Percentiles rank a stretch among this genome's conserved stretches.
Conservation (phyloP, 2,329 filamentous ascomycete species). For the Erysiphe neolycopersici region DNA sequence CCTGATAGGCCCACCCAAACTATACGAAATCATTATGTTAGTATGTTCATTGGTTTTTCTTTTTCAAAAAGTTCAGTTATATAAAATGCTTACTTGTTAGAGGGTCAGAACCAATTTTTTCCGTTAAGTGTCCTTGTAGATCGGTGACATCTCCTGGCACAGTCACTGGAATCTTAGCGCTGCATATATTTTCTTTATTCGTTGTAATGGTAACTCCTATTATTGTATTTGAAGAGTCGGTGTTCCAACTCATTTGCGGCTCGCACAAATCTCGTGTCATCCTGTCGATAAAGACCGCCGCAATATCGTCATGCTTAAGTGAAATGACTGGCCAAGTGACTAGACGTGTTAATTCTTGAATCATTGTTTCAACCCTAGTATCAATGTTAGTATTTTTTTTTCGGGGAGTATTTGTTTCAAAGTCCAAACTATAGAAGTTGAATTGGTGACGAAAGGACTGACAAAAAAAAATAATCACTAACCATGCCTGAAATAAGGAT, state of each 20-base stretch:
- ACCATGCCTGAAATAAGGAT: slow-evolving; percentile 10
- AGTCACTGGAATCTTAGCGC: slow-evolving; percentile 8
- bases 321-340: slow-evolving; percentile 28
- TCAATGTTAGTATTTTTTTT: not conserved
- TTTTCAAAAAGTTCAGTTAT: not conserved
- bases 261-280: slow-evolving; percentile 8
- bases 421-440: not conserved
- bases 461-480: not conserved
- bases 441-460: not conserved
- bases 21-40: not conserved
- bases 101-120: slow-evolving; percentile 20
- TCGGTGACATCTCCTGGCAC: slow-evolving; percentile 15
- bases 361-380: slow-evolving; percentile 8
- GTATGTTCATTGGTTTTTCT: not conserved
- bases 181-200: slow-evolving; percentile 10
- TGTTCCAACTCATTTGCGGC: slow-evolving; percentile 6
- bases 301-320: slow-evolving; percentile 25
- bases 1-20: slow-evolving; percentile 15
- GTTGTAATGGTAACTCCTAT: slow-evolving; percentile 18
- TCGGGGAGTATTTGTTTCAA: not conserved
- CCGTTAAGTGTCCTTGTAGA: slow-evolving; percentile 6
- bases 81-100: slow-evolving; percentile 2
- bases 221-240: slow-evolving; percentile 5
- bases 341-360: slow-evolving; percentile 8
- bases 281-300: slow-evolving; percentile 22